These are phyloP conservation scores for Fusarium sp. DNA, from an alignment of 2,329 filamentous ascomycete genomes.

Conservation along the genomic window DNA sequence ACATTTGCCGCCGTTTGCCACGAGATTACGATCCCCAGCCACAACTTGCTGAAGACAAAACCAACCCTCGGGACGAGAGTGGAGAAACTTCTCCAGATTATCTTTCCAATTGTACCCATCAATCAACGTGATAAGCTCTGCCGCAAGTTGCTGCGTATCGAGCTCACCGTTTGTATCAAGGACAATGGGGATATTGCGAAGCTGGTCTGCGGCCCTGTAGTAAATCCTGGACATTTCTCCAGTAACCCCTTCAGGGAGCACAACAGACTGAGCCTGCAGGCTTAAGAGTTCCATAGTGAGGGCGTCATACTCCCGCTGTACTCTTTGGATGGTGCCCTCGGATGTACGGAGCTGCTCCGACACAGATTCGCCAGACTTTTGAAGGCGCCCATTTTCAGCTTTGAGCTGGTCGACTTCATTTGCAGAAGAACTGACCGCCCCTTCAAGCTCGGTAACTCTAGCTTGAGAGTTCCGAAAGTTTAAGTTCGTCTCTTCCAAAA, in stretches of 20 bases:
- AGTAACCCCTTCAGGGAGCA: not conserved
- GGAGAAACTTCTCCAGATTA: not conserved
- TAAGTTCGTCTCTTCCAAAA: not conserved
- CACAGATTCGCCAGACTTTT: not conserved
- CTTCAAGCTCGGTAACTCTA: not conserved
- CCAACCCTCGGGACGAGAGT: not conserved
- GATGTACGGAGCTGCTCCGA: not conserved
- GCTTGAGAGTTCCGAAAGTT: not conserved
- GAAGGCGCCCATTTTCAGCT: not conserved
- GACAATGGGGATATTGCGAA: not conserved
- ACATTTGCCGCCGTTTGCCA: not conserved
- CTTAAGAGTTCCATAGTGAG: not conserved
- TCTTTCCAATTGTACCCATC: not conserved
- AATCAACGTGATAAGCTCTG: not conserved
- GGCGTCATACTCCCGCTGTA: not conserved
- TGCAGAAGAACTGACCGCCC: not conserved
- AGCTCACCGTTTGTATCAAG: not conserved
- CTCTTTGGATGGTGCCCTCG: not conserved
- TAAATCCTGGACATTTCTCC: not conserved
- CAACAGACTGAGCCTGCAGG: not conserved
- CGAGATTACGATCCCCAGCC: fast-evolving
- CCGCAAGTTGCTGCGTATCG: not conserved
- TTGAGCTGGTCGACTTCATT: not conserved
- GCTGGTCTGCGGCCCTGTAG: not conserved
- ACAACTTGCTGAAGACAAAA: not conserved